Evolutionary conservation across 129 eudicot genomes (phyloP), one percentile per base, ranked within the genome.

Genomic region (Erigeron canadensis): DNA sequence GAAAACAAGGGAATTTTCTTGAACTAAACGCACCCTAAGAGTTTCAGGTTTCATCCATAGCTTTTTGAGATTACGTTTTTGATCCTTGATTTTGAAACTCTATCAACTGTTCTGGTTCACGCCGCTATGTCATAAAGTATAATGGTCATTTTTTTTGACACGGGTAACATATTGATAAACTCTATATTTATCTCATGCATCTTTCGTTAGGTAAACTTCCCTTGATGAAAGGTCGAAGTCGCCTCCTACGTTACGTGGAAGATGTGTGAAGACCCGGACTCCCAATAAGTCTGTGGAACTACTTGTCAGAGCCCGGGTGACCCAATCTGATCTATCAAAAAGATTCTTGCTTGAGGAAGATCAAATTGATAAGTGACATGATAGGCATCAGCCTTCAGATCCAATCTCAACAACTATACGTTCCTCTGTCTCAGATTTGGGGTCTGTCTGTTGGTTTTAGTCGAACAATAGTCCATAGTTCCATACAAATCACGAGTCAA

Each of bases 161-260:
- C n/a, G n/a, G n/a, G n/a, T n/a, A n/a, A n/a, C n/a, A n/a, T n/a
- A n/a, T n/a, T n/a, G n/a, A n/a, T n/a, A n/a, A n/a, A n/a, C n/a
- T n/a, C n/a, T n/a, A n/a, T n/a, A n/a, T n/a, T n/a, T n/a, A n/a
- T n/a, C n/a, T n/a, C n/a, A n/a, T n/a, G n/a, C n/a, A n/a, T n/a
- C n/a, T n/a, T n/a, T 55, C 81, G 63, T 74, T 79, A 85, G 6
- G 75, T 55, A 67, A 83, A 85, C 91, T 81, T 78, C 66, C 90
- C 88, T 60, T 88, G 84, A 83, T 11, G 91, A 88, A 79, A 88
- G 83, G 63, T 88, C 95, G 10, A 85, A 88, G 37, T 88, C 88
- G 8, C 83, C 79, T 51, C 95, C 91, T 65, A 87, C 23, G 17
- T 51, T 82, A 87, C 93, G 86, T 82, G 55, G 86, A 68, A 44